These are phyloP conservation scores for Nannizzia gypsea DNA, from an alignment of 2,329 filamentous ascomycete species.

Conservation along the genomic window DNA sequence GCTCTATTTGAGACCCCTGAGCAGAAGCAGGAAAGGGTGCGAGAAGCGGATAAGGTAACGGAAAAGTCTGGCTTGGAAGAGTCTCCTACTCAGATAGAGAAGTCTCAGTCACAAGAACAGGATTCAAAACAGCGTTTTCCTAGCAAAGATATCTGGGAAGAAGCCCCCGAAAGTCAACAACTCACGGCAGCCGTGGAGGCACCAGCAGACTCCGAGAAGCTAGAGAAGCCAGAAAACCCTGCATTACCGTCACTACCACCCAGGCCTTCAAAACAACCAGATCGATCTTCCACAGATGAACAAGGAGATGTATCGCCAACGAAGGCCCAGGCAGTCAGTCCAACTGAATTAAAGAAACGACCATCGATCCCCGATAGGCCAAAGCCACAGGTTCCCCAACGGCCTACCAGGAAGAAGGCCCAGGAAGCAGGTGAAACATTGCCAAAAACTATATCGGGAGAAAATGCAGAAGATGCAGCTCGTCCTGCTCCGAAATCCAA, in stretches of 20 bases:
- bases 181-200: slow-evolving; percentile 61
- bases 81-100: slow-evolving; percentile 18
- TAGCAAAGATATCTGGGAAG: slow-evolving; percentile 89
- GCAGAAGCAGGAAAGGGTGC: slow-evolving; percentile 35
- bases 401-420: slow-evolving; percentile 45
- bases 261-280: slow-evolving; percentile 24
- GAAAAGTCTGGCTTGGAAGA: slow-evolving; percentile 29
- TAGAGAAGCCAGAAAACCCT: slow-evolving; percentile 19
- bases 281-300: slow-evolving; percentile 21
- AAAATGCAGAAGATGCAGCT: slow-evolving; percentile 26
- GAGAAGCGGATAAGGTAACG: slow-evolving; percentile 22
- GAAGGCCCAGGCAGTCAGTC: slow-evolving; percentile 32
- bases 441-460: slow-evolving; percentile 26
- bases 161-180: slow-evolving; percentile 70
- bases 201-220: slow-evolving; percentile 27
- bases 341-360: slow-evolving; percentile 39
- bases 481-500: slow-evolving; percentile 55
- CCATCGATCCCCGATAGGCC: slow-evolving; percentile 46
- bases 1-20: slow-evolving; percentile 33
- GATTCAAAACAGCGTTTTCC: slow-evolving; percentile 63
- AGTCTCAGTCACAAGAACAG: slow-evolving; percentile 15
- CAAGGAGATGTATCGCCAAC: slow-evolving; percentile 32
- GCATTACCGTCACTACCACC: slow-evolving; percentile 22
- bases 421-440: slow-evolving; percentile 24
- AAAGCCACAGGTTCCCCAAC: slow-evolving; percentile 55